Evolutionary conservation across 352 stramenopile genomes (phyloP).

Genomic region (Phytophthora constricta): DNA sequence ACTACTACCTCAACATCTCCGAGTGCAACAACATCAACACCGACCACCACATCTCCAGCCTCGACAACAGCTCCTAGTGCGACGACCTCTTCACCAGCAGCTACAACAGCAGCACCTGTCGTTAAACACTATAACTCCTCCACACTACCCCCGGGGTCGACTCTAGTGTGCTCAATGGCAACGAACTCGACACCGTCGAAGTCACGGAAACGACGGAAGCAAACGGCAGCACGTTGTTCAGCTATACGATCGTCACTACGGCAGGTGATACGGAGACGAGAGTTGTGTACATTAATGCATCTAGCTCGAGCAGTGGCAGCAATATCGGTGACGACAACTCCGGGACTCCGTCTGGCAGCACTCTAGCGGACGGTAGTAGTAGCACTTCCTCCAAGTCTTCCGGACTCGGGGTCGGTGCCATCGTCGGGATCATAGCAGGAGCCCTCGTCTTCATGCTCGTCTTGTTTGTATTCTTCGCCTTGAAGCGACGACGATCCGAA

Average conservation of each 20-base stretch:
- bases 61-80: constrained; percentile 3
- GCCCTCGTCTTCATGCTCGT: constrained; percentile 33
- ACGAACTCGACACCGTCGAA: constrained; percentile 44
- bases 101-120: constrained; percentile 13
- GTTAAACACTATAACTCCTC: constrained; percentile 48
- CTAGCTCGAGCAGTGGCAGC: constrained; percentile 6
- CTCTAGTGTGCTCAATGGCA: constrained; percentile 40
- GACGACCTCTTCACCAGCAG: constrained; percentile 5
- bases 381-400: constrained; percentile 8
- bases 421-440: constrained; percentile 31
- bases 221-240: constrained; percentile 39
- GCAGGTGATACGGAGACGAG: constrained; percentile 27
- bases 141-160: constrained; percentile 43
- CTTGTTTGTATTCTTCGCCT: constrained; percentile 35
- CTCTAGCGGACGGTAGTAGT: constrained; percentile 13
- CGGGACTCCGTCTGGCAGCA: constrained; percentile 9
- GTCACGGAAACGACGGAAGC: constrained; percentile 39
- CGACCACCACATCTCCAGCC: constrained; percentile 5
- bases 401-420: constrained; percentile 15
- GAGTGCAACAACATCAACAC: constrained; percentile 5
- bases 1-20: constrained; percentile 1
- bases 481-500: constrained; percentile 26
- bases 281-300: constrained; percentile 21
- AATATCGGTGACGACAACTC: constrained; percentile 10
- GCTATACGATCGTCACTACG: constrained; percentile 51